Base-by-base conservation (phyloP, 306 rosid species). In the Herpetospermum pedunculosum region DNA sequence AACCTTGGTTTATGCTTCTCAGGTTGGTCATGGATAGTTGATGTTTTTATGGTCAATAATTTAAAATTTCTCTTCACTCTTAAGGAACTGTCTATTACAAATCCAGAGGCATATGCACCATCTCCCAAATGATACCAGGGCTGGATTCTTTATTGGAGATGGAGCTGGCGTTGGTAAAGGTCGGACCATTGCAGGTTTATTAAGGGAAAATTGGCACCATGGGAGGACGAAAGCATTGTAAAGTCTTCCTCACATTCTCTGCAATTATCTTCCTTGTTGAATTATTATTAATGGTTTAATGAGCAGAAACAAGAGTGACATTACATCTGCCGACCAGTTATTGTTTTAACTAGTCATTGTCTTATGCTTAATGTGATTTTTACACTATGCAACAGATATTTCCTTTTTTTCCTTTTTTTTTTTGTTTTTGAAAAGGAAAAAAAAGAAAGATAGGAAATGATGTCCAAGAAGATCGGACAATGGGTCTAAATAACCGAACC, bases 81-180 rank as follows among this genome's bases (percentile, higher is more conserved):
- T 84, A 74, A 81, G 70, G 35, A 78, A 74, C 79, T 81, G 83
- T 73, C 83, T 41, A 70, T 79, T 81, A 85, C 78, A 68, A 60
- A 81, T 86, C 64, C 96, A 94, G 99, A 91, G 99, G 77, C 97
- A 94, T 81, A 87, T 86, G 60, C 96, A 94, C 47, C 96, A 83
- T 82, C 95, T 94, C 80, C 83, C 97, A 0, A 80, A 52, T 81
- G 88, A 83, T 37, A 85, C 84, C 74, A 84, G 97, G 83, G 97
- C 92, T 34, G 99, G 99, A 75, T 94, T 91, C 80, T 94, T 94
- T 76, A 62, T 91, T 41, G 99, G 99, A 75, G 99, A 94, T 82
- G 99, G 99, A 76, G 99, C 99, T 77, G 99, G 99, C 75, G 97
- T 94, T 73, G 99, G 99, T 77, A 94, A 94, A 85, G 99, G 99